Evolutionary conservation across 2,329 filamentous ascomycete genomes (phyloP).

Genomic region (Verticillium klebahnii): DNA sequence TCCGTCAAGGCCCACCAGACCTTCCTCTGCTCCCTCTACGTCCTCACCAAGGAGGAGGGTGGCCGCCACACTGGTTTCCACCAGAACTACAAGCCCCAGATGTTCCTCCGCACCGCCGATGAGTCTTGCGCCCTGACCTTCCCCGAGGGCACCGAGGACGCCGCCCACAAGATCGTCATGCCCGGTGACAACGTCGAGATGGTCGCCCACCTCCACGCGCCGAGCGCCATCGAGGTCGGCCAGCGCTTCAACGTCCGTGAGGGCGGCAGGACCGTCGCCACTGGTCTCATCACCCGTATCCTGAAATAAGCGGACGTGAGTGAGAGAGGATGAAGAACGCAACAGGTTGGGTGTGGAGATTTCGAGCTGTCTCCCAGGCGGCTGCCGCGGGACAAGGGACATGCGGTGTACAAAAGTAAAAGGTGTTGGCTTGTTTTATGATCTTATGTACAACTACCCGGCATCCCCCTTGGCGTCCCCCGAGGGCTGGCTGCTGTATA

Average conservation of each 20-base stretch:
- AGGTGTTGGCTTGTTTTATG: constrained; percentile 13
- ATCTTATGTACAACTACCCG: constrained; percentile 18
- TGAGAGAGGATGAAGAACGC: not conserved
- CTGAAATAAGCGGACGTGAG: constrained; percentile 42
- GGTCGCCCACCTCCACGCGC: constrained; percentile 79
- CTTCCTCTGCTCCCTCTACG: constrained; percentile 95
- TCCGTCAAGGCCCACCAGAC: constrained; percentile 81
- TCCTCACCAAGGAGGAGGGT: constrained; percentile 96
- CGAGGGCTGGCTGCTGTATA: constrained; percentile 25
- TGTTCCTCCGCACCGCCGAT: constrained; percentile 91
- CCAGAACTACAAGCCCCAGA: constrained; percentile 94
- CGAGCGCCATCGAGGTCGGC: constrained; percentile 82
- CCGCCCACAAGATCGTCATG: constrained; percentile 79
- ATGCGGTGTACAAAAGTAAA: constrained; percentile 8
- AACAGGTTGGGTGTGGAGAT: not conserved
- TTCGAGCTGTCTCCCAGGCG: not conserved
- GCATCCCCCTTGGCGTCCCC: constrained; percentile 11
- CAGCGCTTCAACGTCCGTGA: constrained; percentile 98
- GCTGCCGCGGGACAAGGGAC: not conserved
- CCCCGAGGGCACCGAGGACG: constrained; percentile 76
- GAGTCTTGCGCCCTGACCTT: constrained; percentile 74
- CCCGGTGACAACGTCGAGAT: constrained; percentile 99
- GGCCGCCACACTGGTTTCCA: constrained; percentile 94
- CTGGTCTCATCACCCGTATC: constrained; percentile 76
- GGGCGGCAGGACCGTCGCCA: constrained; percentile 85